phyloP scores from a whole-genome alignment of 257 asterid genomes.

The Solanum rostratum region DNA sequence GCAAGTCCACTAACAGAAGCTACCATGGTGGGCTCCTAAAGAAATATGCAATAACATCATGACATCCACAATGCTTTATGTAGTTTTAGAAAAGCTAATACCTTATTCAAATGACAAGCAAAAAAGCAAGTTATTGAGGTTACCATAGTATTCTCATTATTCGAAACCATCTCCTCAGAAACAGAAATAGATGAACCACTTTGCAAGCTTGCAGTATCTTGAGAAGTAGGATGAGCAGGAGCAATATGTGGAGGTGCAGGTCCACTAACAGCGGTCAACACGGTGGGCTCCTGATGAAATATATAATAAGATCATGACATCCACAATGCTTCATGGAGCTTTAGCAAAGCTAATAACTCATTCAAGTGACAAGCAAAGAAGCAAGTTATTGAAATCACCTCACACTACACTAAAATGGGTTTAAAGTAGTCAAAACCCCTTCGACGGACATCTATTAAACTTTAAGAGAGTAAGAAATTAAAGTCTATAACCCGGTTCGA shows the following conservation, averaged over 20 bases:
- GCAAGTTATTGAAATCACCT: background rate
- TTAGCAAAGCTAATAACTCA: background rate
- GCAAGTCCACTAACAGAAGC: constrained; percentile 47
- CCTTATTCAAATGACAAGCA: too few species aligned
- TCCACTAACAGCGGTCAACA: constrained; percentile 40
- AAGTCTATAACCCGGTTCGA: too few species aligned
- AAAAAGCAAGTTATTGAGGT: background rate
- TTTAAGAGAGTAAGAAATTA: too few species aligned
- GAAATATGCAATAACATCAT: constrained; percentile 1
- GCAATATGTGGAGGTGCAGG: constrained; percentile 57
- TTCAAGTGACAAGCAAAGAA: constrained; percentile 1
- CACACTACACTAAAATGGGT: too few species aligned
- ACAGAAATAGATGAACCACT: constrained; percentile 21
- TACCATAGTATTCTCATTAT: constrained; percentile 14
- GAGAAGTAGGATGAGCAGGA: constrained; percentile 68
- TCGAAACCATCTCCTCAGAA: constrained; percentile 39
- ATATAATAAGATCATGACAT: background rate
- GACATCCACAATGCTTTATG: background rate
- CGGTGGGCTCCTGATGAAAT: constrained; percentile 60
- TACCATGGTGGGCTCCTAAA: constrained; percentile 71
- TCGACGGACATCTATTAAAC: too few species aligned
- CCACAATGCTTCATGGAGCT: background rate
- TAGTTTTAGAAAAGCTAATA: background rate
- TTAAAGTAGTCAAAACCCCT: too few species aligned
- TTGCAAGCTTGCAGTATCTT: constrained; percentile 31